These are phyloP conservation scores for Auxenochlorella pyrenoidosa DNA, from an alignment of 139 green algal species.

Conservation along the genomic window DNA sequence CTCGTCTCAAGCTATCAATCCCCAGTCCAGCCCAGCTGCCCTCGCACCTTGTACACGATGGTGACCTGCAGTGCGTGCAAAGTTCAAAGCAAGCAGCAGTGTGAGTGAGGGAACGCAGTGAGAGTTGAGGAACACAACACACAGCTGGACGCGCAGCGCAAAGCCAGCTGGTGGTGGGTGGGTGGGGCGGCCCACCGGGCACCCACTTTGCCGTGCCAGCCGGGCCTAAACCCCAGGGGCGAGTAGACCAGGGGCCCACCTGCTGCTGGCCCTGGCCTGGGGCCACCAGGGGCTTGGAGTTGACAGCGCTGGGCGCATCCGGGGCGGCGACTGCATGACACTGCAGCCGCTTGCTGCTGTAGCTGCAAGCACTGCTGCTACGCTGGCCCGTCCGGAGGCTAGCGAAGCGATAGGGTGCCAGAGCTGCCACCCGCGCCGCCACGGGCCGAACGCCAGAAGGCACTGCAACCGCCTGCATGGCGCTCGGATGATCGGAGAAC, in stretches of 20 bases:
- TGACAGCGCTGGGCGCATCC: not conserved
- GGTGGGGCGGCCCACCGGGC: not conserved
- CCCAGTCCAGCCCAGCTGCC: not conserved
- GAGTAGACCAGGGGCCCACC: not conserved
- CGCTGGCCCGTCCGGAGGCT: too few relatives aligned
- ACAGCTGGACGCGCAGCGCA: not conserved
- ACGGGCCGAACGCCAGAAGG: too few relatives aligned
- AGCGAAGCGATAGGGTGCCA: too few relatives aligned
- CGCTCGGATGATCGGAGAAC: too few relatives aligned
- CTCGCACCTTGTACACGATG: conserved; percentile 26
- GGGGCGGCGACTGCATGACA: conserved; percentile 1
- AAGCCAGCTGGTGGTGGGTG: not conserved
- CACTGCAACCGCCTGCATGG: too few relatives aligned
- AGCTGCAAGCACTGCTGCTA: not conserved
- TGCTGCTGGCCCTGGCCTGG: conserved; percentile 21
- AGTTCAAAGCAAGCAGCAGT: too few relatives aligned
- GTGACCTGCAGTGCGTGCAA: conserved; percentile 8
- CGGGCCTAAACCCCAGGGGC: not conserved
- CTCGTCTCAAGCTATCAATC: too few relatives aligned
- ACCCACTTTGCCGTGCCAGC: not conserved
- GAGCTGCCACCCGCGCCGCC: too few relatives aligned
- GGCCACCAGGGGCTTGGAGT: not conserved
- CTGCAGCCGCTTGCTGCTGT: not conserved
- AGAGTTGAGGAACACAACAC: not conserved
- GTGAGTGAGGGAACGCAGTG: not conserved